phyloP scores from a whole-genome alignment of 2,329 filamentous ascomycete genomes.

The Teratosphaeria epicoccoides region DNA sequence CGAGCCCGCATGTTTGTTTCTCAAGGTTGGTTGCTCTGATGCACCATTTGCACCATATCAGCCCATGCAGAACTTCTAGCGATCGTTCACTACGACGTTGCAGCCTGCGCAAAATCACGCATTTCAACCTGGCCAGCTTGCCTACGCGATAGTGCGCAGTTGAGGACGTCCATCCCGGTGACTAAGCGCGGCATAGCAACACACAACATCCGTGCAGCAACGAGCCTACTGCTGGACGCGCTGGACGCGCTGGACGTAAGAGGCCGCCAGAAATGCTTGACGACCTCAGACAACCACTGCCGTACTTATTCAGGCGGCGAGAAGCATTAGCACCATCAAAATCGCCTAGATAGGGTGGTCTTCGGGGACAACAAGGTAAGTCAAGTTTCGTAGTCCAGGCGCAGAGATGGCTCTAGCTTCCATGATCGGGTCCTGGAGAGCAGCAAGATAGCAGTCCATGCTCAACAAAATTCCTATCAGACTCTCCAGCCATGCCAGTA shows the following conservation, averaged over 20 bases:
- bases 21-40: not conserved
- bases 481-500: conserved; percentile 7
- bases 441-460: not conserved
- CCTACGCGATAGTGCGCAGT: not conserved
- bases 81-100: not conserved
- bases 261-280: not conserved
- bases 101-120: not conserved
- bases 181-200: not conserved
- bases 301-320: not conserved
- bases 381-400: not conserved
- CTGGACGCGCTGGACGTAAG: not conserved
- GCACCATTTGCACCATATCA: not conserved
- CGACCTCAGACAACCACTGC: not conserved
- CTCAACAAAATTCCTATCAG: not conserved
- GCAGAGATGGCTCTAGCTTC: not conserved
- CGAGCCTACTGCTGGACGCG: not conserved
- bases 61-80: not conserved
- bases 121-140: not conserved
- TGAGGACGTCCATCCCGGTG: not conserved
- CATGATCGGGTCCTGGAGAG: not conserved
- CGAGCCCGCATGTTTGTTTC: not conserved
- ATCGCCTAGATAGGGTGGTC: not conserved
- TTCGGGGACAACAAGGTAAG: not conserved
- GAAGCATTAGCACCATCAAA: too few species aligned
- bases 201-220: not conserved